Conservation (phyloP, 2,329 filamentous ascomycete species). For the Pestalotiopsis sp. region DNA sequence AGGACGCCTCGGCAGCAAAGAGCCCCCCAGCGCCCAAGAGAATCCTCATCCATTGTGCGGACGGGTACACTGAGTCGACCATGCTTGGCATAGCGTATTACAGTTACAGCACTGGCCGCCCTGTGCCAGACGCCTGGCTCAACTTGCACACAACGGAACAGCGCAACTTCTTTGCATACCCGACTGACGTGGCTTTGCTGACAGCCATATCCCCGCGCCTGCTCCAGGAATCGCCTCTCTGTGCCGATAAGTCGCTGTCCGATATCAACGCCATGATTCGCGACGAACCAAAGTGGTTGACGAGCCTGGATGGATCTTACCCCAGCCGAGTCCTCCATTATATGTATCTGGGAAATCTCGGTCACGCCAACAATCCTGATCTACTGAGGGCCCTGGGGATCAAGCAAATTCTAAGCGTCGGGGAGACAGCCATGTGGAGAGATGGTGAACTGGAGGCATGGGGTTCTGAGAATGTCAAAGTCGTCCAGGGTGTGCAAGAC, state of each 20-base stretch:
- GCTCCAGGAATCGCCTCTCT: conserved; percentile 68
- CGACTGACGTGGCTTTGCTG: conserved; percentile 84
- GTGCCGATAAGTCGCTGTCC: conserved; percentile 49
- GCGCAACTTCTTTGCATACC: conserved; percentile 96
- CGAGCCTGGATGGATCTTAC: conserved; percentile 83
- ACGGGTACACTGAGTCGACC: conserved; percentile 95
- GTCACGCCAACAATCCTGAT: conserved; percentile 91
- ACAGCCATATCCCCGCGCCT: conserved; percentile 75
- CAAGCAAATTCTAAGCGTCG: conserved; percentile 85
- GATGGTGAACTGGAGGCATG: conserved; percentile 71
- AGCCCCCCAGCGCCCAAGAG: conserved; percentile 54
- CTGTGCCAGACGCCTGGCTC: conserved; percentile 86
- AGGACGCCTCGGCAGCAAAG: conserved; percentile 25
- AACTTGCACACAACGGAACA: conserved; percentile 77
- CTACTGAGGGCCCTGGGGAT: conserved; percentile 82
- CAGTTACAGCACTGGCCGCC: conserved; percentile 84
- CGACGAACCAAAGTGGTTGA: conserved; percentile 77
- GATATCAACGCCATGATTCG: conserved; percentile 56
- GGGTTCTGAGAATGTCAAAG: conserved; percentile 77
- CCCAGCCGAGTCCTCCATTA: conserved; percentile 89
- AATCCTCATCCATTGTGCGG: conserved; percentile 88
- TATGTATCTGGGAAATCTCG: conserved; percentile 93
- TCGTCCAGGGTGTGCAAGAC: conserved; percentile 87
- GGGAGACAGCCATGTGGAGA: conserved; percentile 83
- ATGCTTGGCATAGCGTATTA: conserved; percentile 89